A percentile compares a stretch with the other conserved stretches of the same genome.
Evolutionary conservation across 176 grass and related monocot genomes (phyloP).

Genomic region (Aegilops speltoides): DNA sequence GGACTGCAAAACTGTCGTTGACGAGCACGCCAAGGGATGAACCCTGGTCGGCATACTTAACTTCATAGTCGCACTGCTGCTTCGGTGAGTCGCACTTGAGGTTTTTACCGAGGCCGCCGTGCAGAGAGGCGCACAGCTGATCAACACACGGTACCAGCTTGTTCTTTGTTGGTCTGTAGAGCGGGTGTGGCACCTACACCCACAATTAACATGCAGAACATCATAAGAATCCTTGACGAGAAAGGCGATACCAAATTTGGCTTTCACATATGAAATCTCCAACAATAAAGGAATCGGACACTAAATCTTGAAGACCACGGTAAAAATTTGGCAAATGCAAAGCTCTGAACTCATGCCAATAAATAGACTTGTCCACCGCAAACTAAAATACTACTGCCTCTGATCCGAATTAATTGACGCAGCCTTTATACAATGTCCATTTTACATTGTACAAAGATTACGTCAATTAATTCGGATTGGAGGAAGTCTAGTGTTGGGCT

Average conservation of each 20-base stretch:
- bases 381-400: background rate
- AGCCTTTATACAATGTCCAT: too few species aligned
- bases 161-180: conserved; percentile 70
- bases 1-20: conserved; percentile 51
- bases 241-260: background rate
- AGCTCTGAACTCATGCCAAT: background rate
- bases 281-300: background rate
- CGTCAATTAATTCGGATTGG: too few species aligned
- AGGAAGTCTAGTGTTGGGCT: too few species aligned
- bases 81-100: conserved; percentile 39
- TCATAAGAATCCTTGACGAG: background rate
- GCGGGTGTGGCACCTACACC: conserved; percentile 75
- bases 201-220: background rate
- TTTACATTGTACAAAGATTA: too few species aligned
- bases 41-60: conserved; percentile 79
- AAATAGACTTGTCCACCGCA: background rate
- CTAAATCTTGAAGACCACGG: background rate
- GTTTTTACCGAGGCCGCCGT: background rate
- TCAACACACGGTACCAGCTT: conserved; percentile 72
- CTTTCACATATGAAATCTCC: background rate
- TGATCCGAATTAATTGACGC: too few species aligned
- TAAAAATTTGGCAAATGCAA: background rate
- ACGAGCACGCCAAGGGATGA: conserved; percentile 82
- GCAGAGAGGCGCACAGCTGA: conserved; percentile 58
- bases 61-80: conserved; percentile 80